Conservation (phyloP, 495 filamentous ascomycete genomes). For the Daldinia caldariorum region DNA sequence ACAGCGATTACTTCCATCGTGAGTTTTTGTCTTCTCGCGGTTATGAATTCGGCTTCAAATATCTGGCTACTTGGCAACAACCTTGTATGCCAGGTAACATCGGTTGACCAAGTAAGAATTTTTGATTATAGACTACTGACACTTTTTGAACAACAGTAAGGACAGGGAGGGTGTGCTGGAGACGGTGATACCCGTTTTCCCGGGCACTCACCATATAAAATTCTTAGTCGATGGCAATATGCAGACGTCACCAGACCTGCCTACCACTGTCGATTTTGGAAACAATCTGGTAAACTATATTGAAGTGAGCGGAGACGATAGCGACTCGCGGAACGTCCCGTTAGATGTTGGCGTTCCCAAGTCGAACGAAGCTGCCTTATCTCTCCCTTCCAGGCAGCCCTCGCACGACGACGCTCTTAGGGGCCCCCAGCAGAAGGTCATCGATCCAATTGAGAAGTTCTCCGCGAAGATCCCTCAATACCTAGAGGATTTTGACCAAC, state of each 20-base stretch:
- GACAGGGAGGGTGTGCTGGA: constrained; percentile 69
- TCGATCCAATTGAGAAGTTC: constrained; percentile 61
- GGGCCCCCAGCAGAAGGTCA: constrained; percentile 52
- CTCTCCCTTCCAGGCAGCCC: constrained; percentile 48
- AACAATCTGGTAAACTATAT: constrained; percentile 98
- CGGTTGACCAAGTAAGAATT: background rate
- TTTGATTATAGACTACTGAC: constrained; percentile 20
- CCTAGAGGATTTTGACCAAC: constrained; percentile 82
- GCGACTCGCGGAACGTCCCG: constrained; percentile 46
- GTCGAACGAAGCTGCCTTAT: constrained; percentile 43
- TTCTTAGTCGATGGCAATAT: constrained; percentile 96
- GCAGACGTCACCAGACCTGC: constrained; percentile 83
- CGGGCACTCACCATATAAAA: constrained; percentile 95
- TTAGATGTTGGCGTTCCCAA: constrained; percentile 43
- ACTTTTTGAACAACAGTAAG: constrained; percentile 52
- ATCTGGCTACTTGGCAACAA: constrained; percentile 8
- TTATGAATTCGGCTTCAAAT: constrained; percentile 14
- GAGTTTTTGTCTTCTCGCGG: constrained; percentile 52
- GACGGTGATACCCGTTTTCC: constrained; percentile 79
- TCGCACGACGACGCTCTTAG: constrained; percentile 55
- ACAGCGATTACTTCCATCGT: constrained; percentile 84
- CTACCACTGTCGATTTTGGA: constrained; percentile 95
- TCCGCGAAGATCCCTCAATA: constrained; percentile 79
- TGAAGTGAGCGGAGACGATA: constrained; percentile 85
- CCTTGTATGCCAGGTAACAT: background rate